phyloP scores from a whole-genome alignment of 768 basidiomycete species.

The Mycena leptocephala region DNA sequence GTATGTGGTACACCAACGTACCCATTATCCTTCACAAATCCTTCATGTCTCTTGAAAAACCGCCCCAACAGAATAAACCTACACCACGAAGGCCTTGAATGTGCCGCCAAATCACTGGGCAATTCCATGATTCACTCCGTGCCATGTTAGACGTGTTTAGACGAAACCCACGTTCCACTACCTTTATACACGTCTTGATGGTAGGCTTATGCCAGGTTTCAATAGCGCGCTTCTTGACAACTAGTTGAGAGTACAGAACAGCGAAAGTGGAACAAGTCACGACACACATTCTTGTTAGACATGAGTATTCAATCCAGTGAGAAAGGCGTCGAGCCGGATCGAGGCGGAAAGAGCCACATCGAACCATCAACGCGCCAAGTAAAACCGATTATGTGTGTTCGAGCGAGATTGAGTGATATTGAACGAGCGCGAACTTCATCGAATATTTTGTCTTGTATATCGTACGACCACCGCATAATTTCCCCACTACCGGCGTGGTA shows the following conservation, averaged over 20 bases:
- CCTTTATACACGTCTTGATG: not conserved
- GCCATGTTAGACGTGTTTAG: not conserved
- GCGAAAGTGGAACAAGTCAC: not conserved
- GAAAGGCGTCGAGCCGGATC: not conserved
- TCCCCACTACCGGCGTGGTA: not conserved
- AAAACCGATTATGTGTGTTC: not conserved
- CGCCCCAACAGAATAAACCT: not conserved
- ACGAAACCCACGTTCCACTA: not conserved
- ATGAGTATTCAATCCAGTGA: not conserved
- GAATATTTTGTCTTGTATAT: not conserved
- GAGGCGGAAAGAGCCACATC: not conserved
- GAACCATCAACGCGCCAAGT: not conserved
- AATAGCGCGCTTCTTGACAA: not conserved
- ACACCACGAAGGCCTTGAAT: not conserved
- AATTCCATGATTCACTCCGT: not conserved
- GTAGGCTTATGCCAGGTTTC: not conserved
- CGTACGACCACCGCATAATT: too few relatives aligned
- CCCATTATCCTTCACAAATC: too few relatives aligned
- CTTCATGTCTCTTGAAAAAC: not conserved
- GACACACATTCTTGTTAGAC: not conserved
- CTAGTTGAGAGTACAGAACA: not conserved
- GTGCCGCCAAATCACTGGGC: not conserved
- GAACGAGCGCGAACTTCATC: not conserved
- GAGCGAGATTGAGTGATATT: not conserved
- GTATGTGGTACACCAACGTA: not conserved